A percentile compares a stretch with the other conserved stretches of the same genome.
Evolutionary conservation across 2,329 filamentous ascomycete genomes (phyloP).

Genomic region (Elsinoe perseae): DNA sequence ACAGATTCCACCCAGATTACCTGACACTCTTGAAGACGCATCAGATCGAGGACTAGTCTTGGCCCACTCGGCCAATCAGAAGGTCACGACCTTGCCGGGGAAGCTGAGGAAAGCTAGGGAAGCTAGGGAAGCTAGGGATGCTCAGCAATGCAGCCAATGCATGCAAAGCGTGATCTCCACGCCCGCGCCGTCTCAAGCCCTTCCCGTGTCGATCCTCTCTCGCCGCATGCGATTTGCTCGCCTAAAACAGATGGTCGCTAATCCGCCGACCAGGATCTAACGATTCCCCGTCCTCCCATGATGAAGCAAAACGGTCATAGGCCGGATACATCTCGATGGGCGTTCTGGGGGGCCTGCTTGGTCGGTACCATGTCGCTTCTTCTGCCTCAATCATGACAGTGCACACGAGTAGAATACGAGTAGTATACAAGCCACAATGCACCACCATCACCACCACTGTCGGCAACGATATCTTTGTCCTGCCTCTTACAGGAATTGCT

Average conservation of each 20-base stretch:
- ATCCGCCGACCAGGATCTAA: constrained; percentile 15
- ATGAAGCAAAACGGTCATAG: background rate
- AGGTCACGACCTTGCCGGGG: constrained; percentile 11
- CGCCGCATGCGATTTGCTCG: constrained; percentile 2
- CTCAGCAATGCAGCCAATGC: background rate
- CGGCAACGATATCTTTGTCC: background rate
- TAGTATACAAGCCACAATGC: background rate
- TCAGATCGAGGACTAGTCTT: background rate
- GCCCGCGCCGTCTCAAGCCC: constrained; percentile 12
- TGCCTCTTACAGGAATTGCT: background rate
- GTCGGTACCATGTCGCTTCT: background rate
- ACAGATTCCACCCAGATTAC: background rate
- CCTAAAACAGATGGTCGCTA: background rate
- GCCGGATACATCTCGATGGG: background rate
- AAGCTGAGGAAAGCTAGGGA: too few species aligned
- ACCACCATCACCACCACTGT: too few species aligned
- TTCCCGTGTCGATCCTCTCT: constrained; percentile 11
- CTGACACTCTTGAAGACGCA: too few species aligned
- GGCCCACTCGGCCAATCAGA: background rate
- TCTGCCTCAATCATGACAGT: background rate
- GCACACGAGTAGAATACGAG: background rate
- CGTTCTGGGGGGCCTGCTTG: too few species aligned
- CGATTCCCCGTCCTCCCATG: background rate
- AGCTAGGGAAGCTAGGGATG: too few species aligned
- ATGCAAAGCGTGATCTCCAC: constrained; percentile 9